Conservation (phyloP, 2,329 filamentous ascomycete species). For the Ascocoryne sarcoides region DNA sequence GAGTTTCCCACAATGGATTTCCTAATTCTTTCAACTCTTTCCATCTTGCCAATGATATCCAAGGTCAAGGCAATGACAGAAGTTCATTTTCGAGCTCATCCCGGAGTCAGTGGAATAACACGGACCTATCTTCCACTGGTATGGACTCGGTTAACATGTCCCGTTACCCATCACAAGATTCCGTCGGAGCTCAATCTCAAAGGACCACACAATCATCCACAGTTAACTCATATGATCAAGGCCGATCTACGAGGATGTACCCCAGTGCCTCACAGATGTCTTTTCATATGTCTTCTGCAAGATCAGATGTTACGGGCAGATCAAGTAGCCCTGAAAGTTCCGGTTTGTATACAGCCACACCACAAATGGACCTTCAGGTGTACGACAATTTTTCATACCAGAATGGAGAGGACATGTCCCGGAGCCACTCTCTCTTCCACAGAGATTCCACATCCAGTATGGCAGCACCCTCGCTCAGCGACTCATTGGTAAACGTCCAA, state of each 20-base stretch:
- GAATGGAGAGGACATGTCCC: slow-evolving; percentile 21
- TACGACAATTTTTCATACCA: slow-evolving; percentile 23
- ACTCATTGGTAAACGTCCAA: slow-evolving; percentile 17
- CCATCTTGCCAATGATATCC: slow-evolving; percentile 16
- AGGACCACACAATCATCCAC: slow-evolving; percentile 11
- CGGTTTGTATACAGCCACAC: slow-evolving; percentile 23
- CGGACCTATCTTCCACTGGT: slow-evolving; percentile 17
- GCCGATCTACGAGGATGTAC: slow-evolving; percentile 22
- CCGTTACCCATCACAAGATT: slow-evolving; percentile 25
- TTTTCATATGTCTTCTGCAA: slow-evolving; percentile 26
- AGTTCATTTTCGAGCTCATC: slow-evolving; percentile 14
- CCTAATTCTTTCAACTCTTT: slow-evolving; percentile 21
- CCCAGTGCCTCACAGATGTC: slow-evolving; percentile 22
- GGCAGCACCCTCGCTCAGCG: slow-evolving; percentile 10
- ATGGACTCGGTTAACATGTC: slow-evolving; percentile 23
- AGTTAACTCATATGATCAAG: slow-evolving; percentile 23
- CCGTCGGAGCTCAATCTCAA: slow-evolving; percentile 22
- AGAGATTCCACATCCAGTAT: slow-evolving; percentile 17
- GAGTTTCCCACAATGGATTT: slow-evolving; percentile 23
- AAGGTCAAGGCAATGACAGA: slow-evolving; percentile 13
- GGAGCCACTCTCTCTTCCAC: slow-evolving; percentile 17
- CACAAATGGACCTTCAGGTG: slow-evolving; percentile 23
- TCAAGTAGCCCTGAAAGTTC: slow-evolving; percentile 24
- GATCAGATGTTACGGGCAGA: slow-evolving; percentile 26
- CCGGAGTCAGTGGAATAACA: slow-evolving; percentile 19